phyloP scores from a whole-genome alignment of 345 rosid species.

The Angophora floribunda region DNA sequence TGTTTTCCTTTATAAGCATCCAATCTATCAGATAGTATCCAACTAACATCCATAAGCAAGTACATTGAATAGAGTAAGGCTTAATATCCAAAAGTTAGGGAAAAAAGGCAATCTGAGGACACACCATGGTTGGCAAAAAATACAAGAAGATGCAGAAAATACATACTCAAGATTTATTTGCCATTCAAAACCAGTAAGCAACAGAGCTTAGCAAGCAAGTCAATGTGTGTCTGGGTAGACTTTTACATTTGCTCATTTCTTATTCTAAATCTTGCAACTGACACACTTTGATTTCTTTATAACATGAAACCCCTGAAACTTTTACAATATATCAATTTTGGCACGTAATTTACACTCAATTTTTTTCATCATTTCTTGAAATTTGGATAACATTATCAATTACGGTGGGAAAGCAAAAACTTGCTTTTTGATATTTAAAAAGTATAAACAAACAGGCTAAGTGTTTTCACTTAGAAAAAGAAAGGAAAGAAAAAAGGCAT shows the following conservation, averaged over 20 bases:
- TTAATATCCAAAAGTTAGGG: background rate
- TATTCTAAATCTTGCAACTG: background rate
- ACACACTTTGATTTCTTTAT: background rate
- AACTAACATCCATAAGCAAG: background rate
- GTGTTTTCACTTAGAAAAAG: background rate
- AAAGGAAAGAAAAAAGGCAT: background rate
- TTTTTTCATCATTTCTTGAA: background rate
- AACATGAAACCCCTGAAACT: background rate
- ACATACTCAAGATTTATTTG: background rate
- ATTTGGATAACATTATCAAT: background rate
- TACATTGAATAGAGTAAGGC: background rate
- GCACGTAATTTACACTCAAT: background rate
- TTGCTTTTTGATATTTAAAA: background rate
- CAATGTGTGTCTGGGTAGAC: background rate
- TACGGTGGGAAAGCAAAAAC: background rate
- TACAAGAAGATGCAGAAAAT: background rate
- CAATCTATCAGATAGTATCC: background rate
- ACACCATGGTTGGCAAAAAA: background rate
- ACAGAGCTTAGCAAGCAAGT: background rate
- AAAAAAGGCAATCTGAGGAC: background rate
- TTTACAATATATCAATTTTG: background rate
- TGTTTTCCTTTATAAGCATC: background rate
- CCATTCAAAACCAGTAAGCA: background rate
- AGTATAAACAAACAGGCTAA: background rate
- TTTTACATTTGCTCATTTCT: background rate